Conservation (phyloP, 306 rosid species). For the Fragaria iinumae region DNA sequence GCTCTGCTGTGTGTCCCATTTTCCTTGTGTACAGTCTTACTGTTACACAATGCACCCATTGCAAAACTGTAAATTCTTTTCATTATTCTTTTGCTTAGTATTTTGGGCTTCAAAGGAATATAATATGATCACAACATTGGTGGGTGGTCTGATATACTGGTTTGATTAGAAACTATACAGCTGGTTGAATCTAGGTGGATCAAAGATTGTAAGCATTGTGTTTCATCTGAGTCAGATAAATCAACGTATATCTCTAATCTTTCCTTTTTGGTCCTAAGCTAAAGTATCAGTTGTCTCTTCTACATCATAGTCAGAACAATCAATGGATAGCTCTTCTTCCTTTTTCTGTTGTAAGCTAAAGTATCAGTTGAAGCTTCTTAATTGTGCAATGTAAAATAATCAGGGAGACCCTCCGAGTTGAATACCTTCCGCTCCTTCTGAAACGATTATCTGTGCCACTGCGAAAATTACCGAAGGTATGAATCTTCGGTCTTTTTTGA, state of each 20-base stretch:
- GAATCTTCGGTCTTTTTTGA: conserved; percentile 19
- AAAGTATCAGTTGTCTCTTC: neutral
- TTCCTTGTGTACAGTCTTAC: neutral
- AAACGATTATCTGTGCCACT: conserved; percentile 72
- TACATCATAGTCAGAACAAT: too few relatives aligned
- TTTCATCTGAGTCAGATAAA: neutral
- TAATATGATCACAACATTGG: neutral
- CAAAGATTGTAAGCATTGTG: neutral
- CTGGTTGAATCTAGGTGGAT: neutral
- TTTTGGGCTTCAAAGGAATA: neutral
- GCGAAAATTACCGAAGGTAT: conserved; percentile 71
- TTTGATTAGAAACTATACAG: neutral
- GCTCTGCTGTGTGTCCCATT: neutral
- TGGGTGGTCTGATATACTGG: neutral
- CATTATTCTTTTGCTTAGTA: neutral
- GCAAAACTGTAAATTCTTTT: neutral
- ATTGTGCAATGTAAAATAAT: conserved; percentile 31
- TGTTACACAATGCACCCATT: neutral
- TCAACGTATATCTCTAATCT: neutral
- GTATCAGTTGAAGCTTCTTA: conserved; percentile 15
- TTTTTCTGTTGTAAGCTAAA: neutral
- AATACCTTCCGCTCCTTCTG: conserved; percentile 65
- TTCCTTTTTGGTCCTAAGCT: neutral
- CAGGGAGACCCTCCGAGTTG: conserved; percentile 78
- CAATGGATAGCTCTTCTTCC: too few relatives aligned